phyloP scores from a whole-genome alignment of 176 grass and related monocot genomes.

The Hordeum vulgare region MorexV3_pseudomolecules_assembly NC_058522.1:94429693-94430192 shows the following conservation, averaged over 20 bases:
- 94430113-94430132: not conserved
- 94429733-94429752: not conserved
- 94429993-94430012: not conserved
- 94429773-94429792: not conserved
- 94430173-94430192: not conserved
- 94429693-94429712: not conserved
- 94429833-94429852: not conserved
- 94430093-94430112: not conserved
- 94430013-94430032: not conserved
- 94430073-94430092: not conserved
- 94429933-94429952: not conserved
- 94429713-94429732: not conserved
- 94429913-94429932: not conserved
- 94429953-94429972: not conserved
- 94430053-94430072: not conserved
- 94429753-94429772: not conserved
- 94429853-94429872: not conserved
- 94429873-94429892: not conserved
- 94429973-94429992: not conserved
- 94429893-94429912: not conserved
- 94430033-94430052: not conserved
- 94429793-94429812: not conserved
- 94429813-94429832: not conserved
- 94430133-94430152: not conserved
- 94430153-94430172: not conserved